Percentiles rank a stretch among this genome's conserved stretches.
Evolutionary conservation across 2,329 filamentous ascomycete species (phyloP).

Genomic region (Ophiostoma sp.): DNA sequence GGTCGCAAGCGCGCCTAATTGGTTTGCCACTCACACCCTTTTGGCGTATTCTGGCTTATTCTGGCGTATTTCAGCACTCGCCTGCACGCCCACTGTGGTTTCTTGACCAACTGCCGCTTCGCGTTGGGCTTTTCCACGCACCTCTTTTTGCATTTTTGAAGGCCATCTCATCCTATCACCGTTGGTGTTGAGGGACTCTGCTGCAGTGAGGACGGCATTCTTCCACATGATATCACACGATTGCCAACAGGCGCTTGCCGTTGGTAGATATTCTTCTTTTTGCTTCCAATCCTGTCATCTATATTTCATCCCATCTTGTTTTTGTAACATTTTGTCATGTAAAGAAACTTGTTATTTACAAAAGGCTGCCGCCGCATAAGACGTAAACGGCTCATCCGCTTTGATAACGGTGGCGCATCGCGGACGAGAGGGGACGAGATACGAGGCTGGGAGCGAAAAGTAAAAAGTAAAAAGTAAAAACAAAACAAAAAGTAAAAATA

Average conservation of each 20-base stretch:
- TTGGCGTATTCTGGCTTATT: background rate
- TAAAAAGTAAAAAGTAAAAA: background rate
- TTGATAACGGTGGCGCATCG: constrained; percentile 5
- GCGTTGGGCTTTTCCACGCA: background rate
- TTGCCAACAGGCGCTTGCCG: background rate
- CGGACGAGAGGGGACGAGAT: background rate
- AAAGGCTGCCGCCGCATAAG: background rate
- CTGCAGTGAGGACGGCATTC: background rate
- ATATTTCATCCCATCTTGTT: too few species aligned
- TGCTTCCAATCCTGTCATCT: background rate
- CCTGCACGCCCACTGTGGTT: background rate
- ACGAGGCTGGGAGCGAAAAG: background rate
- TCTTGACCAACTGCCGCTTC: constrained; percentile 1
- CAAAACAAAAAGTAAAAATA: background rate
- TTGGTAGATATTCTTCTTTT: background rate
- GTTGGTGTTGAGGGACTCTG: background rate
- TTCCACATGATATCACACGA: constrained; percentile 8
- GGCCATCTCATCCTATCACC: background rate
- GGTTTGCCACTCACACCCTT: background rate
- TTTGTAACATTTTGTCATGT: background rate
- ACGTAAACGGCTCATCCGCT: background rate
- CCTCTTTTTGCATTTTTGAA: background rate
- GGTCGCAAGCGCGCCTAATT: constrained; percentile 5
- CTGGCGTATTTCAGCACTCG: background rate
- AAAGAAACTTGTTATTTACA: background rate